Evolutionary conservation across 345 rosid genomes (phyloP).

Genomic region (Euphorbia lathyris): DNA sequence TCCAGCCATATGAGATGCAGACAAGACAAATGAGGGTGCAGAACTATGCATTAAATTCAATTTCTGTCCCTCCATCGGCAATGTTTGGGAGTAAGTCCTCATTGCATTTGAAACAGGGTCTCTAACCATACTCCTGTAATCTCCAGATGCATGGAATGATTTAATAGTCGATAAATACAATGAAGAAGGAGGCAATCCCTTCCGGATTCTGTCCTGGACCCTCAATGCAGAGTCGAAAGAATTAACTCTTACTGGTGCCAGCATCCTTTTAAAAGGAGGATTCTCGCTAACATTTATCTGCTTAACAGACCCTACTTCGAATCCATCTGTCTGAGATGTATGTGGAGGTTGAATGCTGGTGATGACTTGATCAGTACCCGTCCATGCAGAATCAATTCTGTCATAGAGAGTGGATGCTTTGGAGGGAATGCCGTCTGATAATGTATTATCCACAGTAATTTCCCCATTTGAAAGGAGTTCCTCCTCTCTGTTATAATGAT

Average conservation of each 20-base stretch:
- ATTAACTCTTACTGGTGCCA: slow-evolving; percentile 59
- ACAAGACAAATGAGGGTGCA: slow-evolving; percentile 48
- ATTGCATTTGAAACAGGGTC: slow-evolving; percentile 64
- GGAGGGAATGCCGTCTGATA: slow-evolving; percentile 30
- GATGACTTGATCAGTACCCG: slow-evolving; percentile 56
- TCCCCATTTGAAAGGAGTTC: slow-evolving; percentile 45
- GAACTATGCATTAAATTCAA: slow-evolving; percentile 49
- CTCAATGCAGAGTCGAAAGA: slow-evolving; percentile 89
- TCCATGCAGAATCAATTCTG: slow-evolving; percentile 98
- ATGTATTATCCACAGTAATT: slow-evolving; percentile 22
- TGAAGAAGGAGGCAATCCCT: slow-evolving; percentile 59
- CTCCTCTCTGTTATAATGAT: slow-evolving; percentile 31
- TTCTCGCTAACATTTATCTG: slow-evolving; percentile 28
- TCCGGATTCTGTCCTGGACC: slow-evolving; percentile 54
- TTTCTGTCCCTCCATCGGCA: slow-evolving; percentile 67
- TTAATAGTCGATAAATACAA: slow-evolving; percentile 51
- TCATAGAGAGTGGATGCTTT: slow-evolving; percentile 67
- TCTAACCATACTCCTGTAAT: slow-evolving; percentile 69
- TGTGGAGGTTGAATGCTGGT: slow-evolving; percentile 32
- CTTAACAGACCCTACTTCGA: slow-evolving; percentile 27
- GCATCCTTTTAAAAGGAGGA: slow-evolving; percentile 43
- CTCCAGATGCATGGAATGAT: slow-evolving; percentile 93
- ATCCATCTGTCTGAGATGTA: slow-evolving; percentile 36
- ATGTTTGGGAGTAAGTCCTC: slow-evolving; percentile 59
- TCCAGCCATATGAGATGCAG: slow-evolving; percentile 61